Base-by-base conservation (phyloP, 2,329 filamentous ascomycete species). In the Coniochaeta sp. region DNA sequence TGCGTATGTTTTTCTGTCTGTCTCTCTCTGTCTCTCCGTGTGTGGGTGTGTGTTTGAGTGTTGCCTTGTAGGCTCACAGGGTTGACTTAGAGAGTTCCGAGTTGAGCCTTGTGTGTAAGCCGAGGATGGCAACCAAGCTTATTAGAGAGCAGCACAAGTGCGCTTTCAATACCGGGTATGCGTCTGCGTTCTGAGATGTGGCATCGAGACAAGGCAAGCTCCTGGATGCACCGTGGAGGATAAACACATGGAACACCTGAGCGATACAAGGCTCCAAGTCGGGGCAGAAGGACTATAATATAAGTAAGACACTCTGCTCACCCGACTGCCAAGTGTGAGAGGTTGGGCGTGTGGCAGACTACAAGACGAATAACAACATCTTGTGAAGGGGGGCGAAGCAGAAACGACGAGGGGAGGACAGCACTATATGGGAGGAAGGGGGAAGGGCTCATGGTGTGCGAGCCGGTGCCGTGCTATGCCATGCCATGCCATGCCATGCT, bases 21-120 rank as follows among this genome's bases (percentile, higher is more conserved):
- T 32, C 30, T 32, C 30, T 32, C 30, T 32, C 30, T 32, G n/a
- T n/a, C n/a, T 32, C 30, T 32, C 30, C 10, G 30, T 32, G 30
- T 32, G 30, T 32, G 30, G n/a, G 30, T 32, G 30, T 36, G 34
- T 36, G 34, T 36, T 12, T 8, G 12, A 14, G 22, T 56, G 54
- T 36, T 56, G 54, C 54, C 54, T 56, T 26, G 9, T 56, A 36
- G 34, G 34, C 54, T 17, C 54, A 56, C 28, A 56, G 54, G 54
- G 28, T 56, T 22, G 54, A 56, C 47, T 52, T 52, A 26, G 14
- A 26, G 14, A 22, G 47, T 52, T 28, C 47, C 26, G 24, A 17
- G 47, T 30, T 52, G 24, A 52, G 47, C 47, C 47, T 24, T 52
- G 47, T 30, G 22, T 2, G 47, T 52, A n/a, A 28, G 22, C 14